A percentile compares a stretch with the other conserved stretches of the same genome.
Evolutionary conservation across 2,329 filamentous ascomycete genomes (phyloP).

Genomic region (Penicillium sp.): DNA sequence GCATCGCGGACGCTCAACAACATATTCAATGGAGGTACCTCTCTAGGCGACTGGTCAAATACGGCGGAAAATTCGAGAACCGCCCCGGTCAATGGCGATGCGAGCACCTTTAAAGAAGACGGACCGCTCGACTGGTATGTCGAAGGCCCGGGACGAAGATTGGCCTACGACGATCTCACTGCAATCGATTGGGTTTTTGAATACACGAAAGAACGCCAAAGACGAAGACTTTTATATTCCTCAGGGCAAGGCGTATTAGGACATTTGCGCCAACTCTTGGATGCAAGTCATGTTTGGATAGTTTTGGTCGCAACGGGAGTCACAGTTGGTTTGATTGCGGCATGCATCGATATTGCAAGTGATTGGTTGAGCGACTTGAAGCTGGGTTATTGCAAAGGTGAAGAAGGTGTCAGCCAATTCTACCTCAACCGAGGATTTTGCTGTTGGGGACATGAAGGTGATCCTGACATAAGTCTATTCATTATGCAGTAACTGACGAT

Average conservation of each 20-base stretch:
- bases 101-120: constrained; percentile 37
- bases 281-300: constrained; percentile 88
- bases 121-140: constrained; percentile 71
- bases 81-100: constrained; percentile 19
- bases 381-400: constrained; percentile 75
- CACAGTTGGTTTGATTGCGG: constrained; percentile 77
- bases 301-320: constrained; percentile 82
- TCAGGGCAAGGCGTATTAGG: constrained; percentile 68
- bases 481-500: constrained; percentile 16
- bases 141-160: constrained; percentile 81
- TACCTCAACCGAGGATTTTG: constrained; percentile 91
- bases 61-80: not conserved
- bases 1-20: constrained; percentile 21
- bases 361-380: constrained; percentile 95
- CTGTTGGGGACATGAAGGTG: constrained; percentile 80
- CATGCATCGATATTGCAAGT: constrained; percentile 81
- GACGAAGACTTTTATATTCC: constrained; percentile 71
- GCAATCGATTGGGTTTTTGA: constrained; percentile 99
- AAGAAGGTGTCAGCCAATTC: constrained; percentile 76
- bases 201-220: constrained; percentile 91
- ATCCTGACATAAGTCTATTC: constrained; percentile 9
- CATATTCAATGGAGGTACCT: constrained; percentile 24
- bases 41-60: constrained; percentile 24
- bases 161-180: constrained; percentile 92
- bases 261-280: constrained; percentile 67